These are phyloP conservation scores for Citrullus mucosospermus DNA, from an alignment of 306 rosid genomes.

Conservation along the genomic window DNA sequence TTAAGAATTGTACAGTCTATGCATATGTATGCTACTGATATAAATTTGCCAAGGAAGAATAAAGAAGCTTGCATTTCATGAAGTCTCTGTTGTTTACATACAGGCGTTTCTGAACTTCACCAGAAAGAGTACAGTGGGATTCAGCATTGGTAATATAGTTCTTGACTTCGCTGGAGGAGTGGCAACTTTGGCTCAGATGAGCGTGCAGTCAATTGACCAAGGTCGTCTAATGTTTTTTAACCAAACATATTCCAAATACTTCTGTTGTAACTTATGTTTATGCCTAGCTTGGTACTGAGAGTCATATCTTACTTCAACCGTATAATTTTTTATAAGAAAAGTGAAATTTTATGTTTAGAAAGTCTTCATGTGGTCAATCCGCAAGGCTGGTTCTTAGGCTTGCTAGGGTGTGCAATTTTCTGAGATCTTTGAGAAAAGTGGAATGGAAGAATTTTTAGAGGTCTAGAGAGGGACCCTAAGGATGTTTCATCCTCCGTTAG, in stretches of 20 bases:
- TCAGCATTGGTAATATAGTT: slow-evolving; percentile 57
- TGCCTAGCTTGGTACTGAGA: neutral
- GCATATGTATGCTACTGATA: neutral
- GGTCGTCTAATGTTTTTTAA: slow-evolving; percentile 1
- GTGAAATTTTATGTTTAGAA: neutral
- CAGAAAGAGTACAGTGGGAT: slow-evolving; percentile 70
- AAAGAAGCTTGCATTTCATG: neutral
- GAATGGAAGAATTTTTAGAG: no score
- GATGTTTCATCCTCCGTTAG: no score
- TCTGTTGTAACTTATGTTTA: neutral
- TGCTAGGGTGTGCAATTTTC: no score
- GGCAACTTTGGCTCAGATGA: slow-evolving; percentile 59
- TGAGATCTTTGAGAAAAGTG: no score
- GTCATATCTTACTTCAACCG: neutral
- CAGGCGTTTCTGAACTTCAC: slow-evolving; percentile 60
- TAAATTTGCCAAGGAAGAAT: neutral
- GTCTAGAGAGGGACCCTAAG: no score
- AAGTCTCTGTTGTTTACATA: neutral
- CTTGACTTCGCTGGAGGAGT: slow-evolving; percentile 62
- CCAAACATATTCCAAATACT: neutral
- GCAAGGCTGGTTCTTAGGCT: no score
- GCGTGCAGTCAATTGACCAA: slow-evolving; percentile 76
- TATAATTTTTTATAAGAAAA: neutral
- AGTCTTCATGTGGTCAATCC: no score
- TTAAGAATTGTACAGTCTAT: neutral